phyloP scores from a whole-genome alignment of 2,329 filamentous ascomycete species.

The Pleoardoris graminearum region DNA sequence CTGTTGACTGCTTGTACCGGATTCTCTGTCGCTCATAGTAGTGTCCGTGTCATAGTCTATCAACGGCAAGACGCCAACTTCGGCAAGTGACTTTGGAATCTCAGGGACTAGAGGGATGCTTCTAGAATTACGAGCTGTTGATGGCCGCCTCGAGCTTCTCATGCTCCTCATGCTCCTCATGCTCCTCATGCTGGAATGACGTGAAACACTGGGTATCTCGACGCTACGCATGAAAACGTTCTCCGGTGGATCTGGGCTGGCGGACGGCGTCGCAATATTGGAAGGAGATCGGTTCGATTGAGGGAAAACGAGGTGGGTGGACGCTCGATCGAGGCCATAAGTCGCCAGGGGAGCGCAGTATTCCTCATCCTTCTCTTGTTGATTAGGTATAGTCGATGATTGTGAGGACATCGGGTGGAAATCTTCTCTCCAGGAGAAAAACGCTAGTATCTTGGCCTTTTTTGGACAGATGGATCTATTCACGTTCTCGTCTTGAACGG shows the following conservation, averaged over 20 bases:
- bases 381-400: conserved; percentile 18
- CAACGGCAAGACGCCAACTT: conserved; percentile 25
- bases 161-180: background rate
- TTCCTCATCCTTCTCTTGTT: conserved; percentile 13
- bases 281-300: conserved; percentile 21
- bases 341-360: conserved; percentile 36
- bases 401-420: conserved; percentile 14
- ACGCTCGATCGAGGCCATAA: conserved; percentile 30
- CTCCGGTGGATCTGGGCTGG: conserved; percentile 14
- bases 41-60: conserved; percentile 32
- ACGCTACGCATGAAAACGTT: conserved; percentile 34
- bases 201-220: conserved; percentile 19
- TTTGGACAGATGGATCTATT: conserved; percentile 5
- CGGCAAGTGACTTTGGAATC: conserved; percentile 18
- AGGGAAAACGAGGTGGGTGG: conserved; percentile 25
- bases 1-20: conserved; percentile 12
- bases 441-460: conserved; percentile 3
- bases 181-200: conserved; percentile 8
- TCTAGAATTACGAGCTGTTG: conserved; percentile 7
- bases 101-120: conserved; percentile 14
- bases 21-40: conserved; percentile 14
- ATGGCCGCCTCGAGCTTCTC: conserved; percentile 9
- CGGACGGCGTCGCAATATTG: conserved; percentile 21
- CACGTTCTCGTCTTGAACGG: conserved; percentile 17
- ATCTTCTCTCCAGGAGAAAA: conserved; percentile 4